Evolutionary conservation across 2,329 filamentous ascomycete species (phyloP), one percentile per base, ranked within the genome.

Genomic region (Hypomyces perniciosus): DNA sequence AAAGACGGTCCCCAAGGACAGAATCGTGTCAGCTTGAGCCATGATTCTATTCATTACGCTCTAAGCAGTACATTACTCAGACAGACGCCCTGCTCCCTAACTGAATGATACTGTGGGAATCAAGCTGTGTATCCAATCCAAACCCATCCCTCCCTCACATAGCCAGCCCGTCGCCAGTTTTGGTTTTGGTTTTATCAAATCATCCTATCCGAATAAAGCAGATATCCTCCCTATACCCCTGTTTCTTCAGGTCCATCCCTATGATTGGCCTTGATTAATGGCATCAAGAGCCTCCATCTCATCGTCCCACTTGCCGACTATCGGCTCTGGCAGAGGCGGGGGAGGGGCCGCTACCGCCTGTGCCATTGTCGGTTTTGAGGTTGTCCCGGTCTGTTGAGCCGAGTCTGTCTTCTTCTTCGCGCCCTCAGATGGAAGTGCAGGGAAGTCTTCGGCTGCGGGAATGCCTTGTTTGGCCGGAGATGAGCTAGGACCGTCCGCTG

Each of bases 271-370:
- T 29, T 50, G 38, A 28, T 62, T 64, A n/a, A 54, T 50, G 31
- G 67, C 72, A 28, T 79, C 76, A 9, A 76, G 64, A 5, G 70
- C 75, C 44, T 76, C 76, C 71, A 82, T 77, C 65, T 83, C 79
- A 34, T 83, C 79, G 46, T 77, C 79, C 79, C 79, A 82, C 49
- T 75, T 69, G 8, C 67, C 72, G 7, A 73, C 63, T 1, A 51
- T 52, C 40, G 12, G 70, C 61, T 49, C 66, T 4, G 65, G 60
- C 41, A 65, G 44, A 1, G 61, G 60, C 9, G 59, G 59, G 1
- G 62, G 56, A 8, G 60, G 58, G 4, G 54, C 35, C 8, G 51
- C 51, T 27, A 38, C 55, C 8, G 59, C 58, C 27, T 60, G 58
- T 2, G 59, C 57, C 1, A 69, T 63, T 1, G 65, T 66, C 4